phyloP scores from a whole-genome alignment of 257 asterid species.

The Rubia yunnanensis region DNA sequence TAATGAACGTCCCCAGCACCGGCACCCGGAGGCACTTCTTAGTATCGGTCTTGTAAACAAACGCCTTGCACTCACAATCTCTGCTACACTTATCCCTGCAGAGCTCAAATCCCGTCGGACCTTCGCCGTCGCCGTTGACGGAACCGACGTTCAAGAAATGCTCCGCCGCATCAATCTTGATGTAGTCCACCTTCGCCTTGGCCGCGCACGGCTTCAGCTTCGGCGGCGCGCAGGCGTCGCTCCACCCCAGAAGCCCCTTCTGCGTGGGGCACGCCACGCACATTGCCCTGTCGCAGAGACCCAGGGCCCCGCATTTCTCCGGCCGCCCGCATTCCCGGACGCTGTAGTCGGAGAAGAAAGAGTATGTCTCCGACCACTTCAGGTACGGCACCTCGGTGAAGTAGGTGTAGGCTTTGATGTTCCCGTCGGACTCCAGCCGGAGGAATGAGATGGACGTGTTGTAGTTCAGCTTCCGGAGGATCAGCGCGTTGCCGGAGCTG shows the following conservation, averaged over 20 bases:
- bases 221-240: conserved; percentile 15
- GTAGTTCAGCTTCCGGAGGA: conserved; percentile 11
- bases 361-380: conserved; percentile 17
- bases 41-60: conserved; percentile 14
- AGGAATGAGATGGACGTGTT: conserved; percentile 15
- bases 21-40: conserved; percentile 13
- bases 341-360: conserved; percentile 11
- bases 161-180: conserved; percentile 14
- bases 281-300: conserved; percentile 16
- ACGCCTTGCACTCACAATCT: conserved; percentile 21
- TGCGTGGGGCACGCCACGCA: conserved; percentile 21
- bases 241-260: conserved; percentile 23
- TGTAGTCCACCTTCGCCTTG: conserved; percentile 13
- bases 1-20: conserved; percentile 15
- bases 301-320: conserved; percentile 14
- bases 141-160: conserved; percentile 15
- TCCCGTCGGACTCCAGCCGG: conserved; percentile 16
- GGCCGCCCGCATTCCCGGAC: conserved; percentile 18
- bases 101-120: conserved; percentile 10
- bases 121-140: conserved; percentile 15
- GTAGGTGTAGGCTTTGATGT: conserved; percentile 15
- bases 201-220: conserved; percentile 14
- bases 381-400: neutral
- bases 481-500: neutral
- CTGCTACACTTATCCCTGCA: conserved; percentile 16